These are phyloP conservation scores for Blastocladiella emersonii DNA, from an alignment of 371 early-diverging fungal species.

Conservation along the genomic window DNA sequence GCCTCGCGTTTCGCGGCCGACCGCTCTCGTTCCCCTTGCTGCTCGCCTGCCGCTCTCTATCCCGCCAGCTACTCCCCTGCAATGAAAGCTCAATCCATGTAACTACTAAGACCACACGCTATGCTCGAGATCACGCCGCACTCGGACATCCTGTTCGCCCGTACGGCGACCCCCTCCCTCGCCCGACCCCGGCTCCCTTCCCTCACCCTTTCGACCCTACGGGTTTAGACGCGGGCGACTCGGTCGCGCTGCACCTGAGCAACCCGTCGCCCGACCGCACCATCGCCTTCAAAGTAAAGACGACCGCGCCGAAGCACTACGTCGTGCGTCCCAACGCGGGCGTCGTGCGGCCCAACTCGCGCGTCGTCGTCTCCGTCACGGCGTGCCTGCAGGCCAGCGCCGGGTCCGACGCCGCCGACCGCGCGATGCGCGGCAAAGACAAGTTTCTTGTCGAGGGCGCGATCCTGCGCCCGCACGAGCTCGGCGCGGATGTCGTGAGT, in stretches of 20 bases:
- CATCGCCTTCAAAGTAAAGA: slow-evolving; percentile 17
- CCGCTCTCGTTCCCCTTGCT: too few relatives aligned
- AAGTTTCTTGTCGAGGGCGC: slow-evolving; percentile 9
- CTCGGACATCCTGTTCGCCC: too few relatives aligned
- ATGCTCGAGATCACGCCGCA: too few relatives aligned
- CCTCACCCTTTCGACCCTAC: too few relatives aligned
- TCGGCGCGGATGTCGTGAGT: not conserved
- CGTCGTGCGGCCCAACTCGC: slow-evolving; percentile 8
- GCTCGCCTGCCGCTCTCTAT: too few relatives aligned
- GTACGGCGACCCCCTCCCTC: too few relatives aligned
- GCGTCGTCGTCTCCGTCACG: not conserved
- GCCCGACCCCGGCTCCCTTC: too few relatives aligned
- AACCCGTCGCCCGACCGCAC: not conserved
- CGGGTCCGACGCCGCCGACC: slow-evolving; percentile 4
- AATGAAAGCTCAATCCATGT: too few relatives aligned
- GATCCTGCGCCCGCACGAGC: not conserved
- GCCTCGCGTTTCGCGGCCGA: too few relatives aligned
- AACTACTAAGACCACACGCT: too few relatives aligned
- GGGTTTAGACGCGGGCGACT: not conserved
- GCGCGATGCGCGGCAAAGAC: slow-evolving; percentile 6
- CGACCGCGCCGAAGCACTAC: slow-evolving; percentile 20
- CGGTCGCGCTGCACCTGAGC: not conserved
- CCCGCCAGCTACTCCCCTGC: too few relatives aligned
- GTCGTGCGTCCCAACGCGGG: slow-evolving; percentile 20
- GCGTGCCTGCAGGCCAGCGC: slow-evolving; percentile 6